Percentiles rank a stretch among this genome's conserved stretches.
Evolutionary conservation across 306 rosid genomes (phyloP).

Genomic region (Rosa lucieae): DNA sequence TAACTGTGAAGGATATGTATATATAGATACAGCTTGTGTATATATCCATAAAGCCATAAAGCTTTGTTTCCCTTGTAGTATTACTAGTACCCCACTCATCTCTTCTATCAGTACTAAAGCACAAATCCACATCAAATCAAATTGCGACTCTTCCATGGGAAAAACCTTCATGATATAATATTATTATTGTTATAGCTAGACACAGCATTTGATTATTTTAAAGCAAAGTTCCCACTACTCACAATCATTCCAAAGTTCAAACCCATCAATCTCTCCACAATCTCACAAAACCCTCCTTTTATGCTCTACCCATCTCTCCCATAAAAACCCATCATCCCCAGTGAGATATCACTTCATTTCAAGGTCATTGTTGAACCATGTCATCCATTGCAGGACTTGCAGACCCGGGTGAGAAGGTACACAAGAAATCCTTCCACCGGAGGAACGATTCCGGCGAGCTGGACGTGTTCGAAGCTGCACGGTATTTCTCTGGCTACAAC

Average conservation of each 20-base stretch:
- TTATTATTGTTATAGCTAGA: conserved; percentile 31
- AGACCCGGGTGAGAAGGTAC: conserved; percentile 47
- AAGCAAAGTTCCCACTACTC: conserved; percentile 54
- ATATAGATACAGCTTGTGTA: background rate
- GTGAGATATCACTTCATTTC: conserved; percentile 21
- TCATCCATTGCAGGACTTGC: conserved; percentile 54
- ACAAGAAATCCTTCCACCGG: conserved; percentile 68
- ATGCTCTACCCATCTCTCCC: conserved; percentile 17
- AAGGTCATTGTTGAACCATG: conserved; percentile 42
- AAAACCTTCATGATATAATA: conserved; percentile 44
- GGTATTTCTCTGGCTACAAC: conserved; percentile 86
- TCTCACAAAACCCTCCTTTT: conserved; percentile 40
- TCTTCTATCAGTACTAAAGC: conserved; percentile 28
- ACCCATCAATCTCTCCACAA: conserved; percentile 48
- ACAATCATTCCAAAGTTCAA: conserved; percentile 57
- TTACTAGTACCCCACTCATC: conserved; percentile 36
- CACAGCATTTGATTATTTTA: conserved; percentile 41
- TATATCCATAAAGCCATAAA: background rate
- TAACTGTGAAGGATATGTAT: background rate
- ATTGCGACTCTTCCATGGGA: conserved; percentile 40
- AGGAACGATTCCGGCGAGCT: conserved; percentile 78
- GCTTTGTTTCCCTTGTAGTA: conserved; percentile 22
- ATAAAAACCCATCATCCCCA: conserved; percentile 25
- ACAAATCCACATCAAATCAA: conserved; percentile 37
- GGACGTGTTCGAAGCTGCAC: conserved; percentile 85